A percentile compares a stretch with the other conserved stretches of the same genome.
These are phyloP conservation scores for Barbatosphaeria neglecta DNA, from an alignment of 495 filamentous ascomycete species.

Conservation along the genomic window DNA sequence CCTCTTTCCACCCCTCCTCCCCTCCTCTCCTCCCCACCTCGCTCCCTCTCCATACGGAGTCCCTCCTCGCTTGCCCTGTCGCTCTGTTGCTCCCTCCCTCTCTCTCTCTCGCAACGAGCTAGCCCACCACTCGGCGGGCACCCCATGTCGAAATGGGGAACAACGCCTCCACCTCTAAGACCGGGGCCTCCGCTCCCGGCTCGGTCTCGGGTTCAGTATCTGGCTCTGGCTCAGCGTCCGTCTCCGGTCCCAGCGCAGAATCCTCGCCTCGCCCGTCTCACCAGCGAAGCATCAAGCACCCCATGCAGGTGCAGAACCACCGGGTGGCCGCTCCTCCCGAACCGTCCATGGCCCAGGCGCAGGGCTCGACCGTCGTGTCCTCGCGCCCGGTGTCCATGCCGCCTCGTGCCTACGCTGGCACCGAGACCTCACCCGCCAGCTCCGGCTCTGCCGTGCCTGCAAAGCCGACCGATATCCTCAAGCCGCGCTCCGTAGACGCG, in stretches of 20 bases:
- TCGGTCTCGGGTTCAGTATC: slow-evolving; percentile 8
- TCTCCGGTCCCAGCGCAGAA: background rate
- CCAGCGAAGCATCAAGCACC: slow-evolving; percentile 19
- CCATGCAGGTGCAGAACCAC: slow-evolving; percentile 20
- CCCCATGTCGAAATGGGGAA: slow-evolving; percentile 17
- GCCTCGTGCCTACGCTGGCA: slow-evolving; percentile 19
- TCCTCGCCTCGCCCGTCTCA: slow-evolving; percentile 8
- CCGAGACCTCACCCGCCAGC: slow-evolving; percentile 25
- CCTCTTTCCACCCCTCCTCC: background rate
- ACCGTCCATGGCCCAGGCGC: slow-evolving; percentile 41
- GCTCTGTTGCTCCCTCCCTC: slow-evolving; percentile 21
- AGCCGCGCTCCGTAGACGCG: slow-evolving; percentile 7
- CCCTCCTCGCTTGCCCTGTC: too few relatives aligned
- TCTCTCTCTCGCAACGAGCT: slow-evolving; percentile 8
- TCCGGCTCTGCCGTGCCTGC: slow-evolving; percentile 8
- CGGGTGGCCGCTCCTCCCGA: slow-evolving; percentile 40
- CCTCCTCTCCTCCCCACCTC: background rate
- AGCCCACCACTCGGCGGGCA: background rate
- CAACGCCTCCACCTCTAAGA: slow-evolving; percentile 20
- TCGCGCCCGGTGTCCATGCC: slow-evolving; percentile 28
- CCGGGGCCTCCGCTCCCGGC: slow-evolving; percentile 7
- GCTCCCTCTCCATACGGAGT: slow-evolving; percentile 30
- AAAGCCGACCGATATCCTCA: background rate
- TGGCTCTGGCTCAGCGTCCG: slow-evolving; percentile 11
- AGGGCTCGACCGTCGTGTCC: slow-evolving; percentile 31